Base-by-base conservation (phyloP, 78 protist genomes). In the Mantamonas sphyraenae region DNA sequence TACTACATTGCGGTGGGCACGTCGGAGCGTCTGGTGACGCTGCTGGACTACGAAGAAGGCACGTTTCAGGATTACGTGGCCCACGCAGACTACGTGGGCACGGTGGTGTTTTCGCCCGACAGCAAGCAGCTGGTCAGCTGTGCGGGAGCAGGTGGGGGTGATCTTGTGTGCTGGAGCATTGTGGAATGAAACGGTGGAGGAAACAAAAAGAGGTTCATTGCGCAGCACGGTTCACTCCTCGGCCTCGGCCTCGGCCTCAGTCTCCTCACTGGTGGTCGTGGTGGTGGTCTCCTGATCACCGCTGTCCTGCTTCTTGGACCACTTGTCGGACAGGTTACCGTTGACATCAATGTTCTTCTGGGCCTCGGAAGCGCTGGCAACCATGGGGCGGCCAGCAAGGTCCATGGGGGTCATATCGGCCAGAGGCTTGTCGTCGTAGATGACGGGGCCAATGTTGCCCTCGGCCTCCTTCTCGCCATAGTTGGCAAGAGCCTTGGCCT, bases 331-430 rank as follows among this genome's bases (percentile, higher is more conserved):
- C 10, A 10, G n/a, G n/a, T n/a, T n/a, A n/a, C n/a, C n/a, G n/a
- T n/a, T 42, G 47, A 12, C 47, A 5, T 42, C 10, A 10, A 10
- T 35, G 64, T 4, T 7, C 67, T 61, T 61, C 26, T 7, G 2
- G 50, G 67, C 67, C 20, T 61, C 67, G 33, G 51, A 17, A 3
- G 67, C 53, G 9, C 53, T 45, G 33, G 67, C 67, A n/a, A 61
- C 67, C 67, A 61, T 61, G 20, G 34, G 10, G 67, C 67, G 67
- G 51, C 67, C 67, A 19, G 8, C 3, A 24, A 61, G 67, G 31
- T 61, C 67, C 26, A 61, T 50, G 35, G 67, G 67, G 17, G 67
- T 61, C 34, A 50, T 61, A 3, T 26, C 1, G 50, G 67, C 53
- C 53, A 61, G 67, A 2, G 67, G 53, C 39, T 8, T n/a, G 33